phyloP scores from a whole-genome alignment of 306 rosid species.

The Rosa rugosa region DNA sequence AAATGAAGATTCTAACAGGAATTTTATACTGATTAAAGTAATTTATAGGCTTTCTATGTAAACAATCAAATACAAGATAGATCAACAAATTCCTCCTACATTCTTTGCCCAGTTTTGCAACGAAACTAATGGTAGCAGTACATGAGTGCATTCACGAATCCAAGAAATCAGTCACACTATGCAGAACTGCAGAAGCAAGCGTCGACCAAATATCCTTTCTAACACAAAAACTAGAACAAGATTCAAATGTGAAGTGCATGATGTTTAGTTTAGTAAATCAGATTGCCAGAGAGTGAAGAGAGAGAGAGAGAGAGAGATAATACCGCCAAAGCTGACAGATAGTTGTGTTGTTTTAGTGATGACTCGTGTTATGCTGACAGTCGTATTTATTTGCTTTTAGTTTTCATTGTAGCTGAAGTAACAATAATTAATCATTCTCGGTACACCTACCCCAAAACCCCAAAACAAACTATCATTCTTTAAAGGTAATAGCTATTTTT shows the following conservation, averaged over 20 bases:
- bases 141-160: neutral
- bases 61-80: neutral
- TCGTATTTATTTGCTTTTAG: no score
- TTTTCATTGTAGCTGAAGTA: no score
- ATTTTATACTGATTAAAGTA: neutral
- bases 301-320: constrained; percentile 6
- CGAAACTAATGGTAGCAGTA: neutral
- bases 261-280: neutral
- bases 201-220: neutral
- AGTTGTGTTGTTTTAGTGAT: neutral
- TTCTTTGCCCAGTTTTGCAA: neutral
- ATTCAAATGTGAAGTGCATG: neutral
- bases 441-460: no score
- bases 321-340: neutral
- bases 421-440: no score
- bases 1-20: neutral
- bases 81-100: neutral
- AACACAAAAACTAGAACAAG: neutral
- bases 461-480: no score
- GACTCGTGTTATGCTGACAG: no score
- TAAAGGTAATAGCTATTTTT: no score
- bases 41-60: neutral
- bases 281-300: neutral
- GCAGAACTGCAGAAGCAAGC: neutral
- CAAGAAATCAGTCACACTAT: neutral